Evolutionary conservation across 768 basidiomycete species (phyloP).

Genomic region (Lentinula boryana): DNA sequence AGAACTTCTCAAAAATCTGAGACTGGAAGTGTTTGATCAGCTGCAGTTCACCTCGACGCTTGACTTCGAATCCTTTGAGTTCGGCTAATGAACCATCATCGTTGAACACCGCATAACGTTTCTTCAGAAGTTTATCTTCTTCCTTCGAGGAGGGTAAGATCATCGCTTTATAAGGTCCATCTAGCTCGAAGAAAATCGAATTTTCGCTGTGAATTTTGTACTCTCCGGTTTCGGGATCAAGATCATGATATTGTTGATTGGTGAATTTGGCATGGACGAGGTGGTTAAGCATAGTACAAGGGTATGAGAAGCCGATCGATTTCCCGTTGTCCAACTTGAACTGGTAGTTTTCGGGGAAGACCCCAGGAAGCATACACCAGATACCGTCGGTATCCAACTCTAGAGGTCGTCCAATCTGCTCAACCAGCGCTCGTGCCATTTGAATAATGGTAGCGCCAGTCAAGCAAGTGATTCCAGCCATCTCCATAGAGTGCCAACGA

Average conservation of each 20-base stretch:
- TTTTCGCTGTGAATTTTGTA: conserved; percentile 91
- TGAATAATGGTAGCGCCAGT: conserved; percentile 98
- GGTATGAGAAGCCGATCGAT: conserved; percentile 85
- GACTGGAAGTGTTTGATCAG: conserved; percentile 99
- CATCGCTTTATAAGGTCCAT: conserved; percentile 99
- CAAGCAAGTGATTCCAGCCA: conserved; percentile 98
- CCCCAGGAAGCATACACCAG: conserved; percentile 99
- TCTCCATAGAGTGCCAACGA: conserved; percentile 99
- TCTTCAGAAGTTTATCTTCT: conserved; percentile 97
- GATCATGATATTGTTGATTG: conserved; percentile 95
- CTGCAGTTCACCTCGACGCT: conserved; percentile 94
- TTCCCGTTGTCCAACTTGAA: conserved; percentile 90
- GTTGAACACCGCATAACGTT: conserved; percentile 98
- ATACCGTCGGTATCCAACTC: conserved; percentile 99
- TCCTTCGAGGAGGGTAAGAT: conserved; percentile 98
- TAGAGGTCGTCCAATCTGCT: conserved; percentile 94
- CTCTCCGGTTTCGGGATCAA: conserved; percentile 78
- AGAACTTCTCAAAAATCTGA: conserved; percentile 96
- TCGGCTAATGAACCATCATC: conserved; percentile 97
- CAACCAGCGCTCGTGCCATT: conserved; percentile 95
- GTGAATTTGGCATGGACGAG: conserved; percentile 94
- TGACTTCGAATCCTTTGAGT: conserved; percentile 98
- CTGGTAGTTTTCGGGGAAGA: conserved; percentile 97
- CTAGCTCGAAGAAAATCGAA: conserved; percentile 98
- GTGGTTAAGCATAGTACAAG: conserved; percentile 99